Base-by-base conservation (phyloP, 495 filamentous ascomycete species). In the Neurospora sp. region DNA sequence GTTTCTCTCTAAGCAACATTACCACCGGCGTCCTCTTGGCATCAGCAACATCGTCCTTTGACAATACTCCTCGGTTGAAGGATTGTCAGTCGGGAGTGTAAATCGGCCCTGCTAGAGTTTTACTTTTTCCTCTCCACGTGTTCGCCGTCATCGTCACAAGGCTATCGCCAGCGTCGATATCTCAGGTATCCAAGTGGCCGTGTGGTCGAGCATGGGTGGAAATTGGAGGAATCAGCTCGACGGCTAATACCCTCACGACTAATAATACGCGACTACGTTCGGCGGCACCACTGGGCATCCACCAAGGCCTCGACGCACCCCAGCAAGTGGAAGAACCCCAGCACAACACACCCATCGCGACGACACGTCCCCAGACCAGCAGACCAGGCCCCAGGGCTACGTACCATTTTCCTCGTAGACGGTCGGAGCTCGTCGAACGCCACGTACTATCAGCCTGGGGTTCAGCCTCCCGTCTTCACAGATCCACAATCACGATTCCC, bases 401-500 rank as follows among this genome's bases (percentile, higher is more conserved):
- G 53, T 65, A 65, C 53, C 53, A 3, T 35, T 65, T 14, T 18
- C 53, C 27, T 65, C 27, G 53, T 35, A 35, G 27, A 35, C 27
- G 53, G 27, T 35, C 53, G 53, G 53, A 65, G 53, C 10, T 68
- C 35, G 1, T 69, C 71, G 35, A 65, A 65, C 70, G 61, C 73
- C 48, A 69, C 70, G 44, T 72, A 40, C 73, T 68, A 44, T 44
- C 61, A 31, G 40, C 40, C 61, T 70, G 76, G 72, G 68, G 74
- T 70, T 65, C 73, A 74, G 73, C 53, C 70, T 74, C 53, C 73
- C 61, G 53, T 53, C 22, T 71, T 73, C 73, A 74, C 2, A 75
- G 77, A 78, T 78, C 79, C 72, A 70, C 72, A 73, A 18, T 40
- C 71, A 68, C 77, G 73, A 59, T 74, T 40, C 73, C 48, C 45